Base-by-base conservation (phyloP, 768 basidiomycete species). In the Cyclocybe aegerita region DNA sequence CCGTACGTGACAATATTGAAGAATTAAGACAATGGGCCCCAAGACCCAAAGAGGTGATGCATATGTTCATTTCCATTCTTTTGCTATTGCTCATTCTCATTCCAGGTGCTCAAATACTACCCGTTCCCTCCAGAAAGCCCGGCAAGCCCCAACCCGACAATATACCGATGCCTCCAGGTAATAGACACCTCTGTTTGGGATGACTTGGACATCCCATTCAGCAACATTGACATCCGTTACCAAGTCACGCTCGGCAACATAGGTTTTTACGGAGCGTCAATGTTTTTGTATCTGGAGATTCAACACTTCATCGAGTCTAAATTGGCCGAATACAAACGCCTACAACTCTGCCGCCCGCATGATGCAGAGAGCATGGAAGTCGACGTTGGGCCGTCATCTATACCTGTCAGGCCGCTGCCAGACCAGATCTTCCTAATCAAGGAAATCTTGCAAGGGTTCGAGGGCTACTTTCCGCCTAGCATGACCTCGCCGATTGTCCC, bases 251-350 rank as follows among this genome's bases (percentile, higher is more conserved):
- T 79, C 34, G 66, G 75, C 56, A 85, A 81, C 63, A 65, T 93
- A 3, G 90, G 90, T 1, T 83, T 85, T 8, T 88, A 85, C 61
- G 81, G 80, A 40, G 90, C 89, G 9, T 90, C 90, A 40, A 66
- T 85, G 48, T 93, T 81, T 65, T 71, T 88, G 32, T 82, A 81
- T 61, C 65, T 70, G 42, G 88, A 90, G 57, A 66, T 87, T 46
- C 75, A 74, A 50, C 73, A 76, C 37, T 74, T 80, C 43, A 58
- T 85, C 31, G 62, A 65, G 11, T 71, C 74, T 41, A 61, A 77
- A 12, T 56, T 76, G 54, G 49, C 50, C 16, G 54, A 63, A 23
- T 60, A 61, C 43, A 53, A 62, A 11, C 42, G 15, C n/a, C 42
- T 48, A 5, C 8, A 51, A 14, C 34, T 46, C n/a, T 43, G 57